Conservation (phyloP, 73 alveolate species). For the Paramecium sonneborni region DNA sequence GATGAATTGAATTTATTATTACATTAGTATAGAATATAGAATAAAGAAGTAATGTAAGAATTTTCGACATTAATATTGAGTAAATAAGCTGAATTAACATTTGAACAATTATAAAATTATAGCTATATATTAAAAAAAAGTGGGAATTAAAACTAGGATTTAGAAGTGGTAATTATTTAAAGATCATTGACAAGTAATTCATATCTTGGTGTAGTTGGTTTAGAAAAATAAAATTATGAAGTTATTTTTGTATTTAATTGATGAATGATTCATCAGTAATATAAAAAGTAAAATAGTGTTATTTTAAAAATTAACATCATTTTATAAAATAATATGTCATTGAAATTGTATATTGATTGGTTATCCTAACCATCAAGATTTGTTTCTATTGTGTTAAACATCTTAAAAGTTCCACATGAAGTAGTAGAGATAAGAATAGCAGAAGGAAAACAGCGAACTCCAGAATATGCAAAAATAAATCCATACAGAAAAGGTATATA, state of each 20-base stretch:
- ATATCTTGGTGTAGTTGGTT: background rate
- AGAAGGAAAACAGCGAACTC: background rate
- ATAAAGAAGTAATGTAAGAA: background rate
- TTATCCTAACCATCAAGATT: constrained; percentile 22
- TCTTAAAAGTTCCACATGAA: constrained; percentile 15
- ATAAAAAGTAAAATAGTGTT: no score
- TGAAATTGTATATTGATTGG: constrained; percentile 41
- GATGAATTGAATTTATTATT: background rate
- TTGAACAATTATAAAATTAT: background rate
- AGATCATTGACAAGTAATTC: background rate
- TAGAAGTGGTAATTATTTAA: background rate
- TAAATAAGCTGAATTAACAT: constrained; percentile 11
- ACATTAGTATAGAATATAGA: background rate
- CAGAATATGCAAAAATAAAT: constrained; percentile 2
- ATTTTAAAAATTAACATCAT: constrained; percentile 12
- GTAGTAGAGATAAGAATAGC: background rate
- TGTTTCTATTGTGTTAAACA: background rate
- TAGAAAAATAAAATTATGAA: background rate
- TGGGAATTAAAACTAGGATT: background rate
- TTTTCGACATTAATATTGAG: background rate
- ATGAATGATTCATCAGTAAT: background rate
- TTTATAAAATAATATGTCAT: background rate
- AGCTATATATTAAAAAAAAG: background rate
- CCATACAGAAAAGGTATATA: background rate
- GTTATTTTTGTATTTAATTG: background rate